phyloP scores from a whole-genome alignment of 2,329 filamentous ascomycete genomes.

The Aspergillus vadensis region DNA sequence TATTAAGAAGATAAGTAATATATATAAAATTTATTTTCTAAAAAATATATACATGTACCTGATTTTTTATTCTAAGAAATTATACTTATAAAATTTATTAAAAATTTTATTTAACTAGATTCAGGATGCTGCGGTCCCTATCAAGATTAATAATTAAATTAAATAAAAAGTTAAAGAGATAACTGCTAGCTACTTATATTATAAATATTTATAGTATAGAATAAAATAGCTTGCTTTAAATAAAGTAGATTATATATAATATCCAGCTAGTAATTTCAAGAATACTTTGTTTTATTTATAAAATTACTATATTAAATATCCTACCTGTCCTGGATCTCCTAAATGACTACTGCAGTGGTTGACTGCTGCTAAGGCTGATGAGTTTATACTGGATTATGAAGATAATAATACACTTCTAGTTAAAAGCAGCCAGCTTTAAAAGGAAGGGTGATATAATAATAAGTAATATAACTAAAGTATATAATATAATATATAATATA shows the following conservation, averaged over 20 bases:
- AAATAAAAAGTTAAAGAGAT: background rate
- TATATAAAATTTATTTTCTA: too few relatives aligned
- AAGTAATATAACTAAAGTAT: background rate
- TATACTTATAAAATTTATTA: too few relatives aligned
- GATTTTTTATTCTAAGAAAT: too few relatives aligned
- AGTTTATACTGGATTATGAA: background rate
- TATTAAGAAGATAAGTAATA: too few relatives aligned
- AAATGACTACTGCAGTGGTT: background rate
- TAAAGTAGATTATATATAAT: background rate
- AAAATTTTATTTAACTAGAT: too few relatives aligned
- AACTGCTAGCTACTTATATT: background rate
- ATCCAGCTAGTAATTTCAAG: background rate
- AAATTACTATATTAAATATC: background rate
- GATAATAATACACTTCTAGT: background rate
- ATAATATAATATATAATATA: background rate
- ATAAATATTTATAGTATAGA: background rate
- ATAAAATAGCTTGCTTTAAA: background rate
- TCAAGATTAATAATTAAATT: background rate
- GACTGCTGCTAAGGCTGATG: background rate
- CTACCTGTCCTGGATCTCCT: too few relatives aligned
- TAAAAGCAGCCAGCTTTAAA: background rate
- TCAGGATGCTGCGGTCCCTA: background rate
- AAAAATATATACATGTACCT: too few relatives aligned
- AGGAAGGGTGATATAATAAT: background rate
- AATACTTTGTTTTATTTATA: slow-evolving; percentile 1